Conservation (phyloP, 2,329 filamentous ascomycete genomes). For the Phialophora macrospora region DNA sequence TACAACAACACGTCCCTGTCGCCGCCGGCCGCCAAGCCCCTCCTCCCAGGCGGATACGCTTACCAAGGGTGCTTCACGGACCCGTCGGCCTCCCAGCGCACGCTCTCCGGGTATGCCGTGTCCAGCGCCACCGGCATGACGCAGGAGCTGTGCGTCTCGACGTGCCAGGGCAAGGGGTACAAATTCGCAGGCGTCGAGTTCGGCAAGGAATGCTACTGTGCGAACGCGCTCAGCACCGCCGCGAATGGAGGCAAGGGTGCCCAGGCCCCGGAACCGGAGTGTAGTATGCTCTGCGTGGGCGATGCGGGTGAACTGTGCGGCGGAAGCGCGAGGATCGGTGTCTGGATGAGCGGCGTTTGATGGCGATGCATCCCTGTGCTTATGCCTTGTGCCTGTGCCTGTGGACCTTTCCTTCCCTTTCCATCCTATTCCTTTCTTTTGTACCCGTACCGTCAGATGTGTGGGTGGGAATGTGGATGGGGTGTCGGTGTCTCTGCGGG, state of each 20-base stretch:
- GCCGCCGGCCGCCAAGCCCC: conserved; percentile 24
- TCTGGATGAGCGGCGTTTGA: conserved; percentile 31
- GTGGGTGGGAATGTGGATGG: too few species aligned
- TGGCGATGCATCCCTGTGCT: neutral
- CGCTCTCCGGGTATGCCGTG: conserved; percentile 42
- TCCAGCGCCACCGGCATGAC: conserved; percentile 56
- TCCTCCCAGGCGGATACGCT: conserved; percentile 9
- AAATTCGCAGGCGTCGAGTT: conserved; percentile 49
- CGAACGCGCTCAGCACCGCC: conserved; percentile 36
- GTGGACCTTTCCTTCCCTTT: neutral
- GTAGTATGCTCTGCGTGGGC: conserved; percentile 37
- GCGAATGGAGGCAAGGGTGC: conserved; percentile 35
- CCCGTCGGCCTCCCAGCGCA: conserved; percentile 26
- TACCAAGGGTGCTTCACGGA: conserved; percentile 39
- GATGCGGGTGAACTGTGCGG: conserved; percentile 40
- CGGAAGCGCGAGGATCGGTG: conserved; percentile 36
- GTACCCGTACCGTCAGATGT: neutral
- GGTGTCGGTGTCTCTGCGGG: neutral
- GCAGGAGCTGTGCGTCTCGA: conserved; percentile 41
- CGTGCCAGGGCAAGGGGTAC: conserved; percentile 38
- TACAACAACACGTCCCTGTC: conserved; percentile 32
- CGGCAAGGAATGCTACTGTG: conserved; percentile 45
- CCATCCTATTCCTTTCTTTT: neutral
- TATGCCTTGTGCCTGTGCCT: neutral
- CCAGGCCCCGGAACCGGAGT: conserved; percentile 22